These are phyloP conservation scores for Brachypodium distachyon DNA, from an alignment of 202 grass and related monocot genomes.

Conservation along the genomic window DNA sequence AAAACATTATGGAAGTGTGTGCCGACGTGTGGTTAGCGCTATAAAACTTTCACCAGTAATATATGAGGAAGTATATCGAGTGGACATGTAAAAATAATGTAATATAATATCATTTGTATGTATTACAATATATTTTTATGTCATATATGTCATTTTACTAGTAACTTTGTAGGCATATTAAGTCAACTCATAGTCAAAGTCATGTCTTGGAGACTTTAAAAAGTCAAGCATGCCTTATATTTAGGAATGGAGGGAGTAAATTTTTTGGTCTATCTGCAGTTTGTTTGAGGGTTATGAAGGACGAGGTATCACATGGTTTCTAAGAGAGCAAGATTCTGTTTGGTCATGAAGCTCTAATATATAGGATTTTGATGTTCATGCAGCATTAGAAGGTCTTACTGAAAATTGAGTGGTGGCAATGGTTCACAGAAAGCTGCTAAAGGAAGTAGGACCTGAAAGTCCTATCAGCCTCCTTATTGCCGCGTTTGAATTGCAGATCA, in stretches of 20 bases:
- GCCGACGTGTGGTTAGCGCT: no score
- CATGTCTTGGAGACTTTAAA: no score
- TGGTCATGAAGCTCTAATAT: not conserved
- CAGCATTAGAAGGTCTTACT: not conserved
- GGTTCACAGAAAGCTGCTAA: not conserved
- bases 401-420: not conserved
- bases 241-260: not conserved
- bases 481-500: not conserved
- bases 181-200: no score
- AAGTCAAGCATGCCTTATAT: no score
- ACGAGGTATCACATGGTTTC: not conserved
- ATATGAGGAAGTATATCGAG: no score
- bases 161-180: no score
- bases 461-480: not conserved
- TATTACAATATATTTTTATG: no score
- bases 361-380: not conserved
- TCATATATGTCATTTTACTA: no score
- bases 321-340: not conserved
- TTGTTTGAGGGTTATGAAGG: not conserved
- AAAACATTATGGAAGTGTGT: no score
- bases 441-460: not conserved
- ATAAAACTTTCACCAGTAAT: no score
- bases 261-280: not conserved
- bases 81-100: no score
- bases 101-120: no score